These are phyloP conservation scores for Potentilla sterilis DNA, from an alignment of 306 rosid species.

Conservation along the genomic window DNA sequence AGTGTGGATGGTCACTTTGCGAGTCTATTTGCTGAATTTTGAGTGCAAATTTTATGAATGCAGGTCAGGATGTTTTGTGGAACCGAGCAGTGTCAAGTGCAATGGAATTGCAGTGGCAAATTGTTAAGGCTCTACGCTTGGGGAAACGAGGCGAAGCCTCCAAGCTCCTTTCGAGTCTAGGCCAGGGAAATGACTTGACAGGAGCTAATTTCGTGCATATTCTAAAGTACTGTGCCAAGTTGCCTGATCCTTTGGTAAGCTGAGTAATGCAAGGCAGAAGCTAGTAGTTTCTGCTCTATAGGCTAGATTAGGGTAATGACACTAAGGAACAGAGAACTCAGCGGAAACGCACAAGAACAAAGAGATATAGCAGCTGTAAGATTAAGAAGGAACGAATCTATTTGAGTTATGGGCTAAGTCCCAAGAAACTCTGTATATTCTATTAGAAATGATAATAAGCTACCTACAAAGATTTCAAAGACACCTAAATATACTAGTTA, in stretches of 20 bases:
- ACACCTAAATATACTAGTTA: too few species aligned
- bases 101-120: slow-evolving; percentile 42
- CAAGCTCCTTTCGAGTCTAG: slow-evolving; percentile 53
- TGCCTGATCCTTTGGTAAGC: slow-evolving; percentile 88
- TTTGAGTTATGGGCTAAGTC: too few species aligned
- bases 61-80: slow-evolving; percentile 33
- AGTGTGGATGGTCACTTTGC: neutral
- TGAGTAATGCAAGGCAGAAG: too few species aligned
- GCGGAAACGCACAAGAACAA: too few species aligned
- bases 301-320: too few species aligned
- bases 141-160: slow-evolving; percentile 66
- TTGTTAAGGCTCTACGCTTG: slow-evolving; percentile 54
- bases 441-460: too few species aligned
- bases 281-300: too few species aligned
- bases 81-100: slow-evolving; percentile 33
- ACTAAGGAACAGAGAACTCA: too few species aligned
- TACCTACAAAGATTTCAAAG: too few species aligned
- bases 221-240: slow-evolving; percentile 57
- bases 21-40: neutral
- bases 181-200: slow-evolving; percentile 41
- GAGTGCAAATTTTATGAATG: slow-evolving; percentile 23
- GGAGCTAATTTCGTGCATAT: slow-evolving; percentile 54
- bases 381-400: too few species aligned
- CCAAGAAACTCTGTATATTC: too few species aligned
- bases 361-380: too few species aligned